These are phyloP conservation scores for Nymphaea thermarum DNA, from an alignment of 164 flowering plant species.

Conservation along the genomic window DNA sequence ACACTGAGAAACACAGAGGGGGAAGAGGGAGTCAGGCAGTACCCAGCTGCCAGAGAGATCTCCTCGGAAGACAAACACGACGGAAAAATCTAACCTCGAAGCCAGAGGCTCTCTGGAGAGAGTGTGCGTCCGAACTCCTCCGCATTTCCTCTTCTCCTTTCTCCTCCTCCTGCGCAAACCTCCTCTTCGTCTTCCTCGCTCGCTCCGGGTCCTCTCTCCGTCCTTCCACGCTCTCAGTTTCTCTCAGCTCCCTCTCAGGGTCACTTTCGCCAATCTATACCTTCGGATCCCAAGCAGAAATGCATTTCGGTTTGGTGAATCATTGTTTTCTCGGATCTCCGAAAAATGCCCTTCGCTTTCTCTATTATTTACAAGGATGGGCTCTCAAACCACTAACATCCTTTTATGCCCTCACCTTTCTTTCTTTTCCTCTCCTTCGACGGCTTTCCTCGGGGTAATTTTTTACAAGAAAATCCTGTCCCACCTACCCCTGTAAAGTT, in stretches of 20 bases:
- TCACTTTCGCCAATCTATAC: conserved; percentile 10
- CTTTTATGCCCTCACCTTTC: too few relatives aligned
- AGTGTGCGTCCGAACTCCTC: not conserved
- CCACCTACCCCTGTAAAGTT: too few relatives aligned
- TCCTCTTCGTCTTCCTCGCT: not conserved
- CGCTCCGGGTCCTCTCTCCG: conserved; percentile 5
- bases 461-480: too few relatives aligned
- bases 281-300: conserved; percentile 21
- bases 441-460: too few relatives aligned
- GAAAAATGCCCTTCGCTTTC: not conserved
- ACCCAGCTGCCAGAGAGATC: too few relatives aligned
- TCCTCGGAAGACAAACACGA: too few relatives aligned
- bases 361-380: not conserved
- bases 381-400: too few relatives aligned
- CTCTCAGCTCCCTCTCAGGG: conserved; percentile 2
- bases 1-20: too few relatives aligned
- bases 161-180: not conserved
- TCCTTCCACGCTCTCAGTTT: conserved; percentile 3
- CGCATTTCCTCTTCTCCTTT: not conserved
- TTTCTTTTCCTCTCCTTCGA: too few relatives aligned
- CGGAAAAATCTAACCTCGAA: not conserved
- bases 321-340: conserved; percentile 11
- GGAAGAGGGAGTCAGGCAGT: too few relatives aligned
- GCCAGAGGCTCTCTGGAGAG: not conserved
- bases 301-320: conserved; percentile 18